These are phyloP conservation scores for Aspergillus ruber DNA, from an alignment of 2,329 filamentous ascomycete species.

Conservation along the genomic window DNA sequence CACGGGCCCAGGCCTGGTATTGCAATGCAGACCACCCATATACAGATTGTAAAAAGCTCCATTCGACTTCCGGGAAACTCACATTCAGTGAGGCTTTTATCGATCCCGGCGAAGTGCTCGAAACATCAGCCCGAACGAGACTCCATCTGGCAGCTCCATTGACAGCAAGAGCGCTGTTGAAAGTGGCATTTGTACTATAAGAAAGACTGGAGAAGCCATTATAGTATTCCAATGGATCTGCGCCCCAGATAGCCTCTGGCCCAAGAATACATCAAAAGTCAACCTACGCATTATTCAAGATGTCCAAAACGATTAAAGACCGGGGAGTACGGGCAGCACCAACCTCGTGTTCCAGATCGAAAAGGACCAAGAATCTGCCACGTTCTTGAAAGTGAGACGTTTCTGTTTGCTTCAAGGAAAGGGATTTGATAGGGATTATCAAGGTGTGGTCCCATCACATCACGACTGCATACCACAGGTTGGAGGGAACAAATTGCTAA, in stretches of 20 bases:
- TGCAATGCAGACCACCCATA: conserved; percentile 56
- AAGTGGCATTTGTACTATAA: conserved; percentile 38
- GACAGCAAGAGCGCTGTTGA: conserved; percentile 45
- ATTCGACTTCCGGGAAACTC: conserved; percentile 47
- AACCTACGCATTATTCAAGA: not conserved
- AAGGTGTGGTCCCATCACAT: not conserved
- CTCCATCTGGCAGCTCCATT: conserved; percentile 50
- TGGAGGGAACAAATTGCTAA: not conserved
- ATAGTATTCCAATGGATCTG: conserved; percentile 49
- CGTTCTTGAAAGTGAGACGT: conserved; percentile 18
- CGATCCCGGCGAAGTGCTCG: conserved; percentile 15
- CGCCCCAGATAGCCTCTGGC: conserved; percentile 52
- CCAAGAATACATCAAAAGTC: not conserved
- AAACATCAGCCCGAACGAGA: conserved; percentile 26
- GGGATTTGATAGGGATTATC: conserved; percentile 4
- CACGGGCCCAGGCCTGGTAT: conserved; percentile 54
- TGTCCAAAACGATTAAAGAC: not conserved
- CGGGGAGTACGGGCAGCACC: conserved; percentile 8
- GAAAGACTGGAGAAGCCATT: conserved; percentile 48
- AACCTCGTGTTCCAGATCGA: conserved; percentile 53
- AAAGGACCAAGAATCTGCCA: conserved; percentile 55
- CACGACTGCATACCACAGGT: not conserved
- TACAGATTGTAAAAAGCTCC: conserved; percentile 46
- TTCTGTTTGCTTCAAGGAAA: not conserved
- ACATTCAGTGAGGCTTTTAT: conserved; percentile 39